Evolutionary conservation across 805 yeast species (phyloP).

Genomic region (Candida broadrunensis): DNA sequence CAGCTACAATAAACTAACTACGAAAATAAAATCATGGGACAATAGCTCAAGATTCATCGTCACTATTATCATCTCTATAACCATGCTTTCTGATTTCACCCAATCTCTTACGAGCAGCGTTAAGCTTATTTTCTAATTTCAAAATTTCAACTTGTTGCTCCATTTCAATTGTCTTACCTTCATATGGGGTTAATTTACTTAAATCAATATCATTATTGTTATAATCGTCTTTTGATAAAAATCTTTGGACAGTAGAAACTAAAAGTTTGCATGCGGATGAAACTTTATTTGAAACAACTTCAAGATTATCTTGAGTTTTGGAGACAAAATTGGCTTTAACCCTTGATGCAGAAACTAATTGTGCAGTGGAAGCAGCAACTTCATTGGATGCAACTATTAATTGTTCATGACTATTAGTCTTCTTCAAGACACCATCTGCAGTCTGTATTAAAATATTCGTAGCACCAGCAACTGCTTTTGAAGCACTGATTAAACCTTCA

Average conservation of each 20-base stretch:
- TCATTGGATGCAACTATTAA: constrained; percentile 87
- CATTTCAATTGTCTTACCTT: constrained; percentile 83
- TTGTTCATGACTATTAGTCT: constrained; percentile 70
- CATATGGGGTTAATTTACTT: constrained; percentile 66
- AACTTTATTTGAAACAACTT: constrained; percentile 64
- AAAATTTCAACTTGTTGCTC: constrained; percentile 90
- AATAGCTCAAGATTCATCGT: constrained; percentile 49
- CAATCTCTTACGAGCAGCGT: constrained; percentile 70
- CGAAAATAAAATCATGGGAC: too few relatives aligned
- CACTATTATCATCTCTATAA: constrained; percentile 58
- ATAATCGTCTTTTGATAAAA: constrained; percentile 41
- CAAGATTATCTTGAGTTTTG: constrained; percentile 71
- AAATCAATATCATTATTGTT: constrained; percentile 53
- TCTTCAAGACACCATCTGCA: constrained; percentile 79
- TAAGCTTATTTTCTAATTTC: constrained; percentile 72
- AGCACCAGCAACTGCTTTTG: constrained; percentile 79
- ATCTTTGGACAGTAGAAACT: constrained; percentile 65
- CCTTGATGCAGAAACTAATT: constrained; percentile 86
- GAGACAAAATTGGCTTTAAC: constrained; percentile 79
- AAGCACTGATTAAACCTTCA: constrained; percentile 87
- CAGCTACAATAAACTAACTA: too few relatives aligned
- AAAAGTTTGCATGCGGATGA: constrained; percentile 72
- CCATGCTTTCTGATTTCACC: constrained; percentile 83
- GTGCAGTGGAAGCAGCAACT: constrained; percentile 90
- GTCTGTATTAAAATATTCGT: constrained; percentile 78